Evolutionary conservation across 192 early-diverging fungal species (phyloP).

Genomic region (Coemansia reversa): DNA sequence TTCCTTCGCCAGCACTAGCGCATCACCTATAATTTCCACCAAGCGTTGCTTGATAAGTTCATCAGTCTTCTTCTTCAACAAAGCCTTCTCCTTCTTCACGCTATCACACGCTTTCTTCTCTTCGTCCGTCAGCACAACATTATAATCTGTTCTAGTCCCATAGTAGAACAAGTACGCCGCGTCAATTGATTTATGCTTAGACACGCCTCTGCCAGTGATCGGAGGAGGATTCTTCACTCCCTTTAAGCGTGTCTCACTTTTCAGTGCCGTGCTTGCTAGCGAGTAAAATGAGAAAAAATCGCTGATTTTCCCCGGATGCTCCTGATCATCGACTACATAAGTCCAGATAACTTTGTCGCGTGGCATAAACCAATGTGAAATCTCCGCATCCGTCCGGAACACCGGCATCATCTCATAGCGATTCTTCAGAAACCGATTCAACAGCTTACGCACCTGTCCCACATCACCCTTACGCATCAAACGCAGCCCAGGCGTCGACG

Average conservation of each 20-base stretch:
- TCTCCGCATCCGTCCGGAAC: constrained; percentile 78
- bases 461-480: constrained; percentile 80
- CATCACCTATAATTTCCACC: constrained; percentile 70
- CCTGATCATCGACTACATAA: constrained; percentile 84
- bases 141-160: constrained; percentile 56
- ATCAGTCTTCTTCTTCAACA: constrained; percentile 32
- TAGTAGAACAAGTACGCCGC: constrained; percentile 98
- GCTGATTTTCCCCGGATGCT: constrained; percentile 63
- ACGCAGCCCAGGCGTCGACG: constrained; percentile 70
- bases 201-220: neutral
- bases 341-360: constrained; percentile 84
- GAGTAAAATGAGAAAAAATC: constrained; percentile 96
- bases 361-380: constrained; percentile 89
- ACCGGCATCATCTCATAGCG: constrained; percentile 67
- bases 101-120: constrained; percentile 47
- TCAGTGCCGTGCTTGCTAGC: constrained; percentile 89
- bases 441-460: constrained; percentile 64
- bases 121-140: constrained; percentile 25
- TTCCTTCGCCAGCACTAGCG: constrained; percentile 68
- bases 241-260: constrained; percentile 47
- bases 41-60: constrained; percentile 56
- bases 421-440: constrained; percentile 71
- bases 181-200: constrained; percentile 59
- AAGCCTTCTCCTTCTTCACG: constrained; percentile 46
- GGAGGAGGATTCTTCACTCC: neutral